Base-by-base conservation (phyloP, 2,329 filamentous ascomycete species). In the Exophiala calicioides region DNA sequence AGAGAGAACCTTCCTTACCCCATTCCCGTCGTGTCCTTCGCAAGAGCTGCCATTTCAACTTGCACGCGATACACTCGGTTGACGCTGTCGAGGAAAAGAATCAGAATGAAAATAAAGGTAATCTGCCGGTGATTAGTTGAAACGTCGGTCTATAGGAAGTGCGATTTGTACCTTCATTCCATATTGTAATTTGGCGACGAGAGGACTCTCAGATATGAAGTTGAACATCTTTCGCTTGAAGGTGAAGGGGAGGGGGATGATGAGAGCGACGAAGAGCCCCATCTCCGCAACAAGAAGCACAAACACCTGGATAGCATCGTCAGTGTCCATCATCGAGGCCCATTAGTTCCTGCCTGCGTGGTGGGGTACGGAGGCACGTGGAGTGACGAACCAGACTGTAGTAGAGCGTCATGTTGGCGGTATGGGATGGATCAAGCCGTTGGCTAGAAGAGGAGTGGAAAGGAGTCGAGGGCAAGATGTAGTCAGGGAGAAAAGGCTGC, bases 21-120 rank as follows among this genome's bases (percentile, higher is more conserved):
- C 59, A 69, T 70, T 37, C 68, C 68, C 51, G 63, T 65, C 30
- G 71, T 68, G 57, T 80, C 76, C 64, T 93, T 89, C 51, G 80
- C 75, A 50, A 87, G 85, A 41, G 83, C 76, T 35, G 82, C 75
- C 47, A 97, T 78, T 74, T 98, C 93, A 56, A 93, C 72, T 73
- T 97, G 91, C 44, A 98, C 93, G 54, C 93, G 88, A 71, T 96
- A 98, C 64, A 98, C 93, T 57, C 93, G 88, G 70, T 86, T 86
- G 69, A 97, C 90, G 66, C 90, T 95, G 74, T 98, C 93, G 62
- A 97, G 81, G 74, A 98, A 98, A 57, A 98, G 85, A 57, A 98
- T 95, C 49, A 97, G 78, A 64, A 98, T 97, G 75, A 98, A 98
- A 66, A 98, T 91, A 68, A 98, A 98, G 2, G 90, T 95, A 47